Base-by-base conservation (phyloP, 495 filamentous ascomycete species). In the Clavariopsis aquatica region DNA sequence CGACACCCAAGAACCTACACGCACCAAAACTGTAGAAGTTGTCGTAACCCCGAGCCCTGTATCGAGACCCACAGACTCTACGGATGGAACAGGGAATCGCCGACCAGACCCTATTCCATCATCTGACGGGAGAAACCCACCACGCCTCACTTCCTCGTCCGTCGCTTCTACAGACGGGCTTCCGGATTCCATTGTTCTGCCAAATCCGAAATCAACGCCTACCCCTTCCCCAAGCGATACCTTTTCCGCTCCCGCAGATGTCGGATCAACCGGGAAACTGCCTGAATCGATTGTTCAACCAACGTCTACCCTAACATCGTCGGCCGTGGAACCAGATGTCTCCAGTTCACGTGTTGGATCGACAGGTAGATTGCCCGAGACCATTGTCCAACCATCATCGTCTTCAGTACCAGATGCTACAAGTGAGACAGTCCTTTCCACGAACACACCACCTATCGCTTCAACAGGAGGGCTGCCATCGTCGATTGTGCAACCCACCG, bases 401-500 rank as follows among this genome's bases (percentile, higher is more conserved):
- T 34, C 31, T 34, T 34, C 31, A 12, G 31, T 34, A 6, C 6
- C 12, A 12, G 45, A 4, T 5, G 15, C 22, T 17, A n/a, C 45
- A n/a, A 47, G 17, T 47, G 22, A 19, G 17, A 17, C 22, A 8
- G 45, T 47, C 19, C 45, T 19, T 6, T n/a, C 45, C 6, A 47
- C 45, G 19, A n/a, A 52, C 23, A 15, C 4, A 15, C 26, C 49
- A 24, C 29, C 22, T 29, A 5, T 56, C 15, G 31, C 6, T 24
- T 34, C 52, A 38, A 38, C 52, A 20, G 52, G 2, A 56, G 57
- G 41, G 13, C 17, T 65, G 34, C 62, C 62, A n/a, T 29, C 24
- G 17, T 41, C 56, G n/a, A 69, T 65, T 57, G 55, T 69, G 17
- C 59, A 24, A 31, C 51, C 57, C 24, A 10, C 19, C 20, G 26